These are phyloP conservation scores for Dalbergia cochinchinensis DNA, from an alignment of 306 rosid genomes.

Conservation along the genomic window DNA sequence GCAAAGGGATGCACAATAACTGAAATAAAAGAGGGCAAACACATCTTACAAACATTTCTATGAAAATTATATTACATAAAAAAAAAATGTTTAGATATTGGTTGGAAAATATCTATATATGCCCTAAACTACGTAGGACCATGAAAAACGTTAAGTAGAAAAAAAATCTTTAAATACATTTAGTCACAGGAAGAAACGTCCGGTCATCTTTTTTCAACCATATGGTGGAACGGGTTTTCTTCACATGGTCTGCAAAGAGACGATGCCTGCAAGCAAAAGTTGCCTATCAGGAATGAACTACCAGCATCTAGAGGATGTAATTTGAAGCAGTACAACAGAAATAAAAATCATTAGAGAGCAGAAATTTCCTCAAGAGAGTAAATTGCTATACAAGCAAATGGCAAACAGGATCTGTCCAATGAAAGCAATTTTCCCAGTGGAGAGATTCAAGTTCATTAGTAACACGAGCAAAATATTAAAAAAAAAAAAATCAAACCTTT, in stretches of 20 bases:
- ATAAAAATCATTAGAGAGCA: background rate
- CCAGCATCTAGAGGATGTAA: slow-evolving; percentile 18
- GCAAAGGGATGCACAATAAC: slow-evolving; percentile 7
- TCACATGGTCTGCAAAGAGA: slow-evolving; percentile 74
- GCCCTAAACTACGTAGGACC: slow-evolving; percentile 41
- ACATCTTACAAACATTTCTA: slow-evolving; percentile 14
- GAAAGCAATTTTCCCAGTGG: slow-evolving; percentile 26
- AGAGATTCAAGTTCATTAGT: slow-evolving; percentile 24
- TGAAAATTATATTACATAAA: slow-evolving; percentile 27
- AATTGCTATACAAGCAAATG: background rate
- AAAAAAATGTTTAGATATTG: background rate
- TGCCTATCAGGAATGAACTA: slow-evolving; percentile 44
- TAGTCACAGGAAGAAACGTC: slow-evolving; percentile 67
- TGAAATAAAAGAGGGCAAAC: slow-evolving; percentile 7
- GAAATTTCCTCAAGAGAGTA: slow-evolving; percentile 8
- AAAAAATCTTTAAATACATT: slow-evolving; percentile 39
- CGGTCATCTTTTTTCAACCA: slow-evolving; percentile 84
- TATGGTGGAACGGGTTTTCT: slow-evolving; percentile 86
- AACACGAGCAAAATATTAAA: slow-evolving; percentile 20
- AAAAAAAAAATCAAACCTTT: slow-evolving; percentile 61
- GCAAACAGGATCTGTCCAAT: slow-evolving; percentile 22
- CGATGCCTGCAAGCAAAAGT: slow-evolving; percentile 65
- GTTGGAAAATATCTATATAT: slow-evolving; percentile 26
- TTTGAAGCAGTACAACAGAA: slow-evolving; percentile 17
- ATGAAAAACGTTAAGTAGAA: background rate